Conservation (phyloP, 2,329 filamentous ascomycete genomes). For the Clonostachys chloroleuca region DNA sequence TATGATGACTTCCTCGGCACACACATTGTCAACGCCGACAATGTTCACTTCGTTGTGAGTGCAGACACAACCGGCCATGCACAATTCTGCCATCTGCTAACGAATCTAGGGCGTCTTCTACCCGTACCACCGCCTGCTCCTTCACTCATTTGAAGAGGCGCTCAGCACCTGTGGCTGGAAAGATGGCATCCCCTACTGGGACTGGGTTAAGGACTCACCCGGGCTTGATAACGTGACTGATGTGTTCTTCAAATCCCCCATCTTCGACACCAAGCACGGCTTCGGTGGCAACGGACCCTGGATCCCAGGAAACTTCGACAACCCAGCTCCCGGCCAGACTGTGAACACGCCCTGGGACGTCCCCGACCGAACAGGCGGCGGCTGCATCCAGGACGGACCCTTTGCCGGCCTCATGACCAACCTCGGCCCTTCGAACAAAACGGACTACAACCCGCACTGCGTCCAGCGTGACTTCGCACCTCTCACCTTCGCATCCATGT, state of each 20-base stretch:
- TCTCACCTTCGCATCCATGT: no score
- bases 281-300: slow-evolving; percentile 6
- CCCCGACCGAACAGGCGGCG: background rate
- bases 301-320: background rate
- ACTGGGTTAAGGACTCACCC: slow-evolving; percentile 1
- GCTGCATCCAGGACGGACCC: slow-evolving; percentile 1
- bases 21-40: no score
- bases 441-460: slow-evolving; percentile 7
- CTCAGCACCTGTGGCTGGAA: slow-evolving; percentile 21
- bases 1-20: no score
- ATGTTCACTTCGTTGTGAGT: no score
- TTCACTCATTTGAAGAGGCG: slow-evolving; percentile 22
- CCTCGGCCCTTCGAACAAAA: slow-evolving; percentile 2
- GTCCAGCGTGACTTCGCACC: slow-evolving; percentile 1
- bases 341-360: slow-evolving; percentile 1
- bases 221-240: slow-evolving; percentile 3
- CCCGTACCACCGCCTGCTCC: slow-evolving; percentile 25
- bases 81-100: no score
- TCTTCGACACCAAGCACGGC: slow-evolving; percentile 6
- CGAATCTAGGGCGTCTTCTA: slow-evolving; percentile 14
- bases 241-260: background rate
- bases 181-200: slow-evolving; percentile 16
- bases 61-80: no score
- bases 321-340: background rate
- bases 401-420: slow-evolving; percentile 3